A percentile compares a stretch with the other conserved stretches of the same genome.
phyloP scores from a whole-genome alignment of 129 eudicot genomes.

The Oenanthe sinensis region DNA sequence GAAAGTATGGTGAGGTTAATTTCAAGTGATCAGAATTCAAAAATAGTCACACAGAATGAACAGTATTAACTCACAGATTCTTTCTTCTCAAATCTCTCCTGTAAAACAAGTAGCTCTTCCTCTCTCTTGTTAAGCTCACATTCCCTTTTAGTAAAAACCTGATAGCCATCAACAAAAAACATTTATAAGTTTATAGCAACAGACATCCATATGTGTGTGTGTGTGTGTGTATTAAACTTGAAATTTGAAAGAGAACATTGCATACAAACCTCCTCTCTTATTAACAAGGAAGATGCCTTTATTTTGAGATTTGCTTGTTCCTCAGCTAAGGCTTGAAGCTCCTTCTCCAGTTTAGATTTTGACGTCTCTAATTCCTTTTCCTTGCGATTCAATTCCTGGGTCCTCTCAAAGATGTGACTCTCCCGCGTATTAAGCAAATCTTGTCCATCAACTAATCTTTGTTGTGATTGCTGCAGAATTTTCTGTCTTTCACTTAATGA shows the following conservation, averaged over 20 bases:
- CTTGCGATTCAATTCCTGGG: slow-evolving; percentile 49
- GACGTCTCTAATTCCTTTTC: slow-evolving; percentile 65
- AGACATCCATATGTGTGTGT: neutral
- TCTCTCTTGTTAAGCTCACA: slow-evolving; percentile 49
- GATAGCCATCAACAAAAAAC: slow-evolving; percentile 13
- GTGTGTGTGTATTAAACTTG: neutral
- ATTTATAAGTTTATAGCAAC: slow-evolving; percentile 7
- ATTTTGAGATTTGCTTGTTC: slow-evolving; percentile 43
- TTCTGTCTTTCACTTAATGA: slow-evolving; percentile 72
- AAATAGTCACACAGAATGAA: neutral
- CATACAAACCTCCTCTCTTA: slow-evolving; percentile 61
- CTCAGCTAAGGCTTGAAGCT: slow-evolving; percentile 37
- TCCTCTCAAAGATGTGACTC: slow-evolving; percentile 45
- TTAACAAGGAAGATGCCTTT: slow-evolving; percentile 45
- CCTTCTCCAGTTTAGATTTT: slow-evolving; percentile 39
- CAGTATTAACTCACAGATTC: slow-evolving; percentile 50
- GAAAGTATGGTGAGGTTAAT: neutral
- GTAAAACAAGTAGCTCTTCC: slow-evolving; percentile 44
- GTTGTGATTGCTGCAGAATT: slow-evolving; percentile 56
- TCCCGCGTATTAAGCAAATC: slow-evolving; percentile 79
- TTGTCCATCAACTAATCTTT: slow-evolving; percentile 70
- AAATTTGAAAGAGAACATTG: neutral
- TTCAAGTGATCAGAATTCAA: neutral
- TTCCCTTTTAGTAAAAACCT: slow-evolving; percentile 63
- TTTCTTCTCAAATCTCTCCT: slow-evolving; percentile 51